Evolutionary conservation across 1,284 basidiomycete species (phyloP), one percentile per base, ranked within the genome.

Genomic region (Leccinum fuscescens): DNA sequence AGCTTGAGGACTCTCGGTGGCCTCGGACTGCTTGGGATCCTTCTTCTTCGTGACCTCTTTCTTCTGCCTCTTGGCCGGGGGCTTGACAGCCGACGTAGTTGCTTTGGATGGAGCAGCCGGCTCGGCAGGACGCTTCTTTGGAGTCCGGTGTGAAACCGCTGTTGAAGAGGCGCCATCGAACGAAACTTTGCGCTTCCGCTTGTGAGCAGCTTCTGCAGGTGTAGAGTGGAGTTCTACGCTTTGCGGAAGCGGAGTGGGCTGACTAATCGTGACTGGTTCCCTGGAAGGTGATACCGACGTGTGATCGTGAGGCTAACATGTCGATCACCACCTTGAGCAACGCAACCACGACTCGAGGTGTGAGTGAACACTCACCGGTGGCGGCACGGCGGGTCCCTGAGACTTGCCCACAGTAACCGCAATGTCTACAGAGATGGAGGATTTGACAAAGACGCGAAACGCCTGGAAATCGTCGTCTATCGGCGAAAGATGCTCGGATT

Each of bases 391-490:
- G 15, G 46, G 5, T 33, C 54, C 52, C 39, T n/a, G 64, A 14
- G 62, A 54, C 15, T 1, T 27, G 42, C 51, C 52, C 9, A 64
- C 64, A n/a, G 65, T 70, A 1, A 84, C 80, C 12, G 70, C 62
- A 0, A 84, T 72, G 24, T 80, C 77, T n/a, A 78, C 71, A 2
- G 75, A 61, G 0, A 56, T 63, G 2, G 65, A 54, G 1, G 66
- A 69, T 55, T 73, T 58, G 39, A 68, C 20, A 17, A 76, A 71
- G 8, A 80, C 75, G 60, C 76, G 73, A 70, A 92, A 89, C 1
- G 89, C 89, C 56, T 86, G 85, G 63, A 90, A 92, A 71, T 92
- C 89, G 53, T 88, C 89, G 52, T 90, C 89, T 92, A 64, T 29
- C 7, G 61, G 50, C 35, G 15, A 51, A 52, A 54, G 11, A 48